Percentiles rank a stretch among this genome's conserved stretches.
phyloP scores from a whole-genome alignment of 768 basidiomycete genomes.

The Butyriboletus loyo region DNA sequence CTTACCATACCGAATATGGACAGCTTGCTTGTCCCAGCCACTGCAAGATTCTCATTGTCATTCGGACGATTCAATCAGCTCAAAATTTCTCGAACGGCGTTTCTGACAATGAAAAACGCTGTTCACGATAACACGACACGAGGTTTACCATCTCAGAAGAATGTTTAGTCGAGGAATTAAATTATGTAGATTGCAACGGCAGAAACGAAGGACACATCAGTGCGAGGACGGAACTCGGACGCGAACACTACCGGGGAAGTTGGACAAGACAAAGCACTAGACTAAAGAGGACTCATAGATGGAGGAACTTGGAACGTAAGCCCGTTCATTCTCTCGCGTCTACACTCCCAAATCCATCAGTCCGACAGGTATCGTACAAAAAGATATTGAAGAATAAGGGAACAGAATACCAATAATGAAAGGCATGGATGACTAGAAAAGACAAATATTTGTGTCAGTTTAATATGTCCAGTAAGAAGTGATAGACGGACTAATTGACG shows the following conservation, averaged over 20 bases:
- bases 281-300: not conserved
- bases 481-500: not conserved
- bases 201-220: not conserved
- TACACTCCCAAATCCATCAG: not conserved
- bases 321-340: not conserved
- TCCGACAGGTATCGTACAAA: conserved; percentile 6
- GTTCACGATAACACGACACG: not conserved
- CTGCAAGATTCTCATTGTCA: not conserved
- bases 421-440: not conserved
- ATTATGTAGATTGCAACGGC: not conserved
- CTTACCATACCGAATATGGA: not conserved
- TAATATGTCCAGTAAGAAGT: not conserved
- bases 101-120: too few species aligned
- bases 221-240: not conserved
- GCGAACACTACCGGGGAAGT: not conserved
- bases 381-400: not conserved
- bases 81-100: too few species aligned
- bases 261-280: not conserved
- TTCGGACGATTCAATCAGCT: not conserved
- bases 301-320: not conserved
- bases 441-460: not conserved
- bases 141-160: not conserved
- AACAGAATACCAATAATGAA: not conserved
- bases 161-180: not conserved
- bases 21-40: not conserved